Conservation (phyloP, 345 rosid species). For the Citrus mangshanensis region DNA sequence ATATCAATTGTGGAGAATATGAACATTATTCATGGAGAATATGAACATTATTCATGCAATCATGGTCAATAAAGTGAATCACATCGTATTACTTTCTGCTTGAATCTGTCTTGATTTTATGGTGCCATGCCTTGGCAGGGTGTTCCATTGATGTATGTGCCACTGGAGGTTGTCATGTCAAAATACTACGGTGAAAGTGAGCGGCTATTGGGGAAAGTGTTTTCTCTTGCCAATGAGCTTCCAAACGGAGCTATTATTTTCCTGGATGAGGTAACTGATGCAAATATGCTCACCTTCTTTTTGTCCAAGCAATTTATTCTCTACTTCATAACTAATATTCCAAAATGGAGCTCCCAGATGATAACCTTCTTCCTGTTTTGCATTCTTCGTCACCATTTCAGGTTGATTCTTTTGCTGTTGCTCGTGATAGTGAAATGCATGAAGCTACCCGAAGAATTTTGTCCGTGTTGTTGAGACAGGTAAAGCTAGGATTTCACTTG, state of each 20-base stretch:
- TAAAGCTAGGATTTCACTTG: slow-evolving; percentile 16
- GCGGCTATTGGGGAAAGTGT: slow-evolving; percentile 75
- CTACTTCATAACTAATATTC: background rate
- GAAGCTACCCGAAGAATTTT: slow-evolving; percentile 93
- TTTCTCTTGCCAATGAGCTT: slow-evolving; percentile 82
- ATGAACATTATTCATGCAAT: background rate
- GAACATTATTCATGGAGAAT: background rate
- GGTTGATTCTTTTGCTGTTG: slow-evolving; percentile 91
- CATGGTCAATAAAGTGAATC: background rate
- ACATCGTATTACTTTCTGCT: slow-evolving; percentile 1
- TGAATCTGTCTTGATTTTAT: background rate
- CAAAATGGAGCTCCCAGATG: background rate
- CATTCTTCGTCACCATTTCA: slow-evolving; percentile 20
- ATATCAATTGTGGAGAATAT: background rate
- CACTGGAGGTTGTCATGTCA: slow-evolving; percentile 82
- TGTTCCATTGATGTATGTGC: slow-evolving; percentile 82
- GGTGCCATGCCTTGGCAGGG: slow-evolving; percentile 45
- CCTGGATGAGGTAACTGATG: slow-evolving; percentile 77
- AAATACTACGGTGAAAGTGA: slow-evolving; percentile 96
- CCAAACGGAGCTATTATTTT: slow-evolving; percentile 81
- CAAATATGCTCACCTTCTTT: background rate
- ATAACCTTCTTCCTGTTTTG: background rate
- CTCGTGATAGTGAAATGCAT: slow-evolving; percentile 85
- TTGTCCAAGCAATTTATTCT: background rate
- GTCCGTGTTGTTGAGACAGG: slow-evolving; percentile 91